Conservation (phyloP, 2,329 filamentous ascomycete species). For the Aspergillus fumigatiaffinis region DNA sequence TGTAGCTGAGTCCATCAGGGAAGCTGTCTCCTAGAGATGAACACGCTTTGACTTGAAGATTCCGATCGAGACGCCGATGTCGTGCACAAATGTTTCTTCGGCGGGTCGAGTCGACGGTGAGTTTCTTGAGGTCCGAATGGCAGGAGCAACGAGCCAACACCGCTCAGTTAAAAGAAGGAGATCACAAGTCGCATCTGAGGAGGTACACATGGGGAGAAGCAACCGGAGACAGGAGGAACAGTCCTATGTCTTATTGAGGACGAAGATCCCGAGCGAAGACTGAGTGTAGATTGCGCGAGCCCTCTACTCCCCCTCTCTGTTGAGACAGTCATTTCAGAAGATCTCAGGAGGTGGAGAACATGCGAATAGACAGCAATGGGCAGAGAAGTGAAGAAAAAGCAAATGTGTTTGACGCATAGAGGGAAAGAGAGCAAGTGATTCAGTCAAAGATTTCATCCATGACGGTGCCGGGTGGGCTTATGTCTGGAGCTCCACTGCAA, state of each 20-base stretch:
- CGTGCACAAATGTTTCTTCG: not conserved
- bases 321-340: conserved; percentile 10
- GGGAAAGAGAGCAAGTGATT: not conserved
- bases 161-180: conserved; percentile 5
- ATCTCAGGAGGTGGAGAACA: not conserved
- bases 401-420: not conserved
- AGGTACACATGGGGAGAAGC: not conserved
- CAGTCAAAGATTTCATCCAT: not conserved
- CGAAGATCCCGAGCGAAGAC: conserved; percentile 1
- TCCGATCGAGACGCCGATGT: not conserved
- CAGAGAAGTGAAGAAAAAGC: not conserved
- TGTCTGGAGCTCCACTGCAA: conserved; percentile 3
- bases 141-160: conserved; percentile 9
- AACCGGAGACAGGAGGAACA: conserved; percentile 8
- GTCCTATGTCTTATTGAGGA: conserved; percentile 7
- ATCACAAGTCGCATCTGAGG: not conserved
- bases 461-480: conserved; percentile 2
- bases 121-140: conserved; percentile 3
- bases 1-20: conserved; percentile 4
- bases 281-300: not conserved
- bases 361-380: not conserved
- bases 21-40: not conserved
- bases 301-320: not conserved
- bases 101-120: not conserved
- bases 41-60: not conserved